Conservation (phyloP, 2,329 filamentous ascomycete species). For the Colletotrichum aenigma region DNA sequence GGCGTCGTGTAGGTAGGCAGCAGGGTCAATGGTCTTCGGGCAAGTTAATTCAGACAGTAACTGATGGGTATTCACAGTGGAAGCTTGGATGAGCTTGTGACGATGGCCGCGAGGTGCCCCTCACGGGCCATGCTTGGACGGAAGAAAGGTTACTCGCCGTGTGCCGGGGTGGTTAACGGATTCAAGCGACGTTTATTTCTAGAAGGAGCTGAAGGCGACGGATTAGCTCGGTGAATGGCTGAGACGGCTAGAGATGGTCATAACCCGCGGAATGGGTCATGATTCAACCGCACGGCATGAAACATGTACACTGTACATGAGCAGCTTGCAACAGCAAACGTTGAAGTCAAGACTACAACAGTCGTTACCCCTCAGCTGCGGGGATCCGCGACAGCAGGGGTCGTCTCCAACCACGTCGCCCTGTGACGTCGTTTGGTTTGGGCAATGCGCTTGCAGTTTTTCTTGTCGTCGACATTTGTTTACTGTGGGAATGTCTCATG, state of each 20-base stretch:
- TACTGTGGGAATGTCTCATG: neutral
- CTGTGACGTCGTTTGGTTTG: neutral
- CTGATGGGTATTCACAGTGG: neutral
- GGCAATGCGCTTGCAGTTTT: neutral
- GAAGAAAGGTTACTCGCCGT: neutral
- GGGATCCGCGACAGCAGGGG: neutral
- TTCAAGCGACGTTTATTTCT: neutral
- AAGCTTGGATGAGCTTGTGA: neutral
- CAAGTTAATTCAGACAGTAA: neutral
- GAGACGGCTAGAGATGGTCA: neutral
- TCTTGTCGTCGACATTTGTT: neutral
- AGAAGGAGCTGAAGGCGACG: neutral
- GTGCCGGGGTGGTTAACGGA: neutral
- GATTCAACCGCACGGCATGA: neutral
- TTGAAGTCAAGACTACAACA: neutral
- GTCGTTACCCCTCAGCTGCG: constrained; percentile 5
- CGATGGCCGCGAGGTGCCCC: neutral
- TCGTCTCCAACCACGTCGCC: neutral
- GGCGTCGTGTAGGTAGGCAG: neutral
- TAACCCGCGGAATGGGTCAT: neutral
- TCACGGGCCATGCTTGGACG: neutral
- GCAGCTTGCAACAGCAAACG: neutral
- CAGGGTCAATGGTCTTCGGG: neutral
- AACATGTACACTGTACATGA: neutral
- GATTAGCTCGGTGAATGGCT: neutral